Percentiles rank a stretch among this genome's conserved stretches.
These are phyloP conservation scores for Mucor irregularis DNA, from an alignment of 371 early-diverging fungal species.

Conservation along the genomic window DNA sequence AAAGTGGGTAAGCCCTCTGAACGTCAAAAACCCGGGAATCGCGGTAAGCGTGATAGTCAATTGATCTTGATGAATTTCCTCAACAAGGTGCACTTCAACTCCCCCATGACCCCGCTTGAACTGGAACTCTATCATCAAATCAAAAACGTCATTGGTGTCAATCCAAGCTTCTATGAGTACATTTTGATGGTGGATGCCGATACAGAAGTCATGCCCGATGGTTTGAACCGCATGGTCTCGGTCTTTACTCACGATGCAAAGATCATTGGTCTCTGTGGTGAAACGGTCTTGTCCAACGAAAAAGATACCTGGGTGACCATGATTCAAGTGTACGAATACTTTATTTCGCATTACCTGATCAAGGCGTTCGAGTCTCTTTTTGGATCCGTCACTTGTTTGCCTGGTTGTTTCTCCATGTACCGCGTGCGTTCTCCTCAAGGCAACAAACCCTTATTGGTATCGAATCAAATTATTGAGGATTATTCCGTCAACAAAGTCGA, in stretches of 20 bases:
- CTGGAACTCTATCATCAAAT: conserved; percentile 88
- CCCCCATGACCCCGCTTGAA: conserved; percentile 86
- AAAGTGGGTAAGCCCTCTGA: conserved; percentile 81
- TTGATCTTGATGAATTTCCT: conserved; percentile 82
- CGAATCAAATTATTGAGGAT: conserved; percentile 89
- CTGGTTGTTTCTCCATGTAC: conserved; percentile 94
- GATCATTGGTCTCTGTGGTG: conserved; percentile 83
- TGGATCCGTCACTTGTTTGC: conserved; percentile 88
- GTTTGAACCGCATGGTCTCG: conserved; percentile 63
- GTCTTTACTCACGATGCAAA: conserved; percentile 72
- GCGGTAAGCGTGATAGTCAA: conserved; percentile 87
- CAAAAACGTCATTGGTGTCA: conserved; percentile 83
- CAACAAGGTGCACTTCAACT: conserved; percentile 71
- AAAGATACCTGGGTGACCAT: conserved; percentile 88
- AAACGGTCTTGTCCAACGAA: conserved; percentile 83
- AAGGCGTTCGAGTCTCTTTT: conserved; percentile 91
- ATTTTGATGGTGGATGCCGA: conserved; percentile 71
- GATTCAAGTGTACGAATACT: conserved; percentile 83
- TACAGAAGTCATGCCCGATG: conserved; percentile 66
- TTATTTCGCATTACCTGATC: conserved; percentile 89
- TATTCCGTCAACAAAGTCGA: conserved; percentile 95
- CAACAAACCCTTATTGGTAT: conserved; percentile 86
- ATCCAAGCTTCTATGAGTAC: conserved; percentile 73
- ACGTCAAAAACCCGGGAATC: conserved; percentile 77
- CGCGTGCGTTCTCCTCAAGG: conserved; percentile 80